These are phyloP conservation scores for Carex parvula DNA, from an alignment of 176 grass and related monocot species.

Conservation along the genomic window DNA sequence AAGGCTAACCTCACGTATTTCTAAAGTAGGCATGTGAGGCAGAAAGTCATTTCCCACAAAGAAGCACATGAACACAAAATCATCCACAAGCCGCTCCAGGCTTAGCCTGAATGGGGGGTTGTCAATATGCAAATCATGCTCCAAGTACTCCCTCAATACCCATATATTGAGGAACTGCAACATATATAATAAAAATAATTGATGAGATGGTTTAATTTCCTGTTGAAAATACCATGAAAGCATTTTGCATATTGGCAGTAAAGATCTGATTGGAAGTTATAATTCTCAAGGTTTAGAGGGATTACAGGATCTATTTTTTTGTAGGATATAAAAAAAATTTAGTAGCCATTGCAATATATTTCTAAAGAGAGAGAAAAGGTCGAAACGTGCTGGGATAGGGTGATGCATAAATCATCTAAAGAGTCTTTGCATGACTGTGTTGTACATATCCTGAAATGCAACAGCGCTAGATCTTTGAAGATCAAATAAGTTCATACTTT, in stretches of 20 bases:
- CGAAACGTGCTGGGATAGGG: background rate
- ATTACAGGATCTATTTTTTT: background rate
- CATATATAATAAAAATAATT: constrained; percentile 28
- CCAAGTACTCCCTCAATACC: constrained; percentile 92
- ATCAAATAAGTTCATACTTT: background rate
- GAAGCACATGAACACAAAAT: constrained; percentile 99
- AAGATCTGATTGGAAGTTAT: background rate
- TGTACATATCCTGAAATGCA: background rate
- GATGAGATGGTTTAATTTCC: constrained; percentile 5
- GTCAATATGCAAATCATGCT: constrained; percentile 81
- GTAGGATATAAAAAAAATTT: background rate
- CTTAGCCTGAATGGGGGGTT: constrained; percentile 90
- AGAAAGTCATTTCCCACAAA: constrained; percentile 99
- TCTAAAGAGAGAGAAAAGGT: background rate
- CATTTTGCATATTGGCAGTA: constrained; percentile 1
- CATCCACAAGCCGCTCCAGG: constrained; percentile 86
- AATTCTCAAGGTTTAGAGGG: background rate
- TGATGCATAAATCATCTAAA: background rate
- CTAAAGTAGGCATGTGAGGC: constrained; percentile 95
- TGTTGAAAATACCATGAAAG: constrained; percentile 2
- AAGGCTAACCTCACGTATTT: constrained; percentile 94
- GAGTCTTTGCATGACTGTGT: background rate
- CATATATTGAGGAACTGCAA: constrained; percentile 94
- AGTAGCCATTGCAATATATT: background rate
- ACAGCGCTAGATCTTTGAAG: background rate